phyloP scores from a whole-genome alignment of 352 stramenopile genomes.

The Phytophthora pluvialis region DNA sequence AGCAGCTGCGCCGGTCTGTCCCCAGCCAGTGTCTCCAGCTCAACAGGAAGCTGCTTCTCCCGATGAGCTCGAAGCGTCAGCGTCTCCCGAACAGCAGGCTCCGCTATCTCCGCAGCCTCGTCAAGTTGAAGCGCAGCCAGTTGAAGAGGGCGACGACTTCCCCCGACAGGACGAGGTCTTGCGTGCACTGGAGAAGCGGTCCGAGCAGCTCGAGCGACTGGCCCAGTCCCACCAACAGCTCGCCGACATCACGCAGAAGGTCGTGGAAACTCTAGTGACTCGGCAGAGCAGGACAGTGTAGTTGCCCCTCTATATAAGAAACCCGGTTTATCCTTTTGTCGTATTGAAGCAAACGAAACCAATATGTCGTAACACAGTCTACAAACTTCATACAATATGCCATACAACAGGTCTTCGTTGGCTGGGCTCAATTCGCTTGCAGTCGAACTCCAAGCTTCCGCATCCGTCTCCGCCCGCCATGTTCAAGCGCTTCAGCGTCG shows the following conservation, averaged over 20 bases:
- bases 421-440: slow-evolving; percentile 11
- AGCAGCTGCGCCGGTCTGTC: neutral
- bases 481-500: slow-evolving; percentile 96
- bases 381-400: neutral
- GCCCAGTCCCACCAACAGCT: slow-evolving; percentile 31
- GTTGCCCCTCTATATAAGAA: slow-evolving; percentile 4
- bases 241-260: slow-evolving; percentile 29
- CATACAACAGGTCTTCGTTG: neutral
- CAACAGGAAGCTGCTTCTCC: neutral
- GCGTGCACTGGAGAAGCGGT: slow-evolving; percentile 33
- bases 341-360: neutral
- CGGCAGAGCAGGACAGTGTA: neutral
- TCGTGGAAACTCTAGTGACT: slow-evolving; percentile 31
- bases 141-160: slow-evolving; percentile 19
- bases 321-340: too few species aligned
- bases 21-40: neutral
- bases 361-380: too few species aligned
- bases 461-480: slow-evolving; percentile 47
- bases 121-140: neutral
- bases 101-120: neutral
- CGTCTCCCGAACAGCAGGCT: neutral
- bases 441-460: neutral
- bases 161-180: slow-evolving; percentile 33
- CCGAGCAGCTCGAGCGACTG: slow-evolving; percentile 31
- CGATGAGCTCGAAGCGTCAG: neutral